A percentile compares a stretch with the other conserved stretches of the same genome.
Evolutionary conservation across 306 rosid genomes (phyloP).

Genomic region (Adenanthera pavonina): DNA sequence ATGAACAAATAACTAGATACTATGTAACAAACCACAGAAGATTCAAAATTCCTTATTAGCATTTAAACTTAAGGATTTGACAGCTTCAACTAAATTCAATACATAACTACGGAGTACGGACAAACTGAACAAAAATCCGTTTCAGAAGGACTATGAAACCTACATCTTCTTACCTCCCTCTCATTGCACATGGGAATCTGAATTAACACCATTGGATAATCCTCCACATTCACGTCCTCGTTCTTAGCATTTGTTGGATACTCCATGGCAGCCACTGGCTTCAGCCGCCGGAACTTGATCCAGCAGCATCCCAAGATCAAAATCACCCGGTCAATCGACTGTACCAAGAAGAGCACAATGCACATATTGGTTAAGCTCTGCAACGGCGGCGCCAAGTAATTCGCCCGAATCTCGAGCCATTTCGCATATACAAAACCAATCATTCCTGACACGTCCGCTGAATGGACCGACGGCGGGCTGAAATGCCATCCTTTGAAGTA

Average conservation of each 20-base stretch:
- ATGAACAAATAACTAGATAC: conserved; percentile 1
- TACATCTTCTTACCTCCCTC: conserved; percentile 98
- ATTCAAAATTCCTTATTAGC: neutral
- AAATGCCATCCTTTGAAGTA: conserved; percentile 98
- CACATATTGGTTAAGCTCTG: conserved; percentile 84
- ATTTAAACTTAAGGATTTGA: neutral
- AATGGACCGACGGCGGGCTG: conserved; percentile 67
- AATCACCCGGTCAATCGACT: conserved; percentile 81
- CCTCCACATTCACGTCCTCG: conserved; percentile 52
- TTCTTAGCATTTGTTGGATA: conserved; percentile 49
- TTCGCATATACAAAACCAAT: conserved; percentile 60
- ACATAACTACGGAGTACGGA: neutral
- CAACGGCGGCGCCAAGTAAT: conserved; percentile 83
- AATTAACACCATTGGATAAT: conserved; percentile 89
- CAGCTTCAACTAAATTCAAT: neutral
- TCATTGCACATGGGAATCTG: conserved; percentile 99
- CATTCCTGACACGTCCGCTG: conserved; percentile 70
- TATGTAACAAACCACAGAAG: neutral
- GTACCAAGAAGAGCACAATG: conserved; percentile 77
- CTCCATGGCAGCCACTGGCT: conserved; percentile 68
- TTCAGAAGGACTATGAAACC: conserved; percentile 62
- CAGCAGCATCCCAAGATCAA: conserved; percentile 91
- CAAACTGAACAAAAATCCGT: conserved; percentile 22
- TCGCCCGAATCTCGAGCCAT: conserved; percentile 77
- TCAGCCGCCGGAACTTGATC: conserved; percentile 80